phyloP scores from a whole-genome alignment of 2,329 filamentous ascomycete species.

The Colletotrichum magnum region DNA sequence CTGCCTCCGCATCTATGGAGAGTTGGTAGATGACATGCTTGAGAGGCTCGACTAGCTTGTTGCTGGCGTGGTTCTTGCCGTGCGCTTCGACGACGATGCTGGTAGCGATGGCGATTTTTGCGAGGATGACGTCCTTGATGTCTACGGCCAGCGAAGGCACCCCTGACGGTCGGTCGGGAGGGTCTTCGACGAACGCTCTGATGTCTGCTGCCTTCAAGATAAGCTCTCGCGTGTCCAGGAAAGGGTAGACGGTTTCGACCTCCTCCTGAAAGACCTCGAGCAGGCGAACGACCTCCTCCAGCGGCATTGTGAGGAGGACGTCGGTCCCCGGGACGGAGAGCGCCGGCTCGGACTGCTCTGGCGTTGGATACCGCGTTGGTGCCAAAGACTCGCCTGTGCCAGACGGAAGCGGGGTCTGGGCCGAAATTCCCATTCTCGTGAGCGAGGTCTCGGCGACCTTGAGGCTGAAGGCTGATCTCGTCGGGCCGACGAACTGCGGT shows the following conservation, averaged over 20 bases:
- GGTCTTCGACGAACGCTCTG: constrained; percentile 43
- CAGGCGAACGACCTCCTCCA: constrained; percentile 48
- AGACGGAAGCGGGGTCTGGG: constrained; percentile 6
- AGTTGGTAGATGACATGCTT: constrained; percentile 41
- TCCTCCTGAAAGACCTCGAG: constrained; percentile 56
- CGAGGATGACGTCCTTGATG: constrained; percentile 49
- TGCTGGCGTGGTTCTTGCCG: constrained; percentile 47
- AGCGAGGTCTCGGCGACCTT: constrained; percentile 52
- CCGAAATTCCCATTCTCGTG: constrained; percentile 52
- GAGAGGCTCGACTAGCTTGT: constrained; percentile 48
- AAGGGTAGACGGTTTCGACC: constrained; percentile 54
- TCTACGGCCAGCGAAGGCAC: not conserved
- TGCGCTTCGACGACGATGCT: constrained; percentile 50
- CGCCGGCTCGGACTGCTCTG: constrained; percentile 24
- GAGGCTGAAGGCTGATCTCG: constrained; percentile 52
- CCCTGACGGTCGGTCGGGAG: not conserved
- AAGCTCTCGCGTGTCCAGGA: constrained; percentile 48
- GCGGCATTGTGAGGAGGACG: constrained; percentile 22
- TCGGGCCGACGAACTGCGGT: constrained; percentile 54
- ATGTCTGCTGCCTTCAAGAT: constrained; percentile 46
- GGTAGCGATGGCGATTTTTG: constrained; percentile 51
- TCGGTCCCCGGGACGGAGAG: constrained; percentile 19
- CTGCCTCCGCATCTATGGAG: constrained; percentile 46
- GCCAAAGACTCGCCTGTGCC: constrained; percentile 45
- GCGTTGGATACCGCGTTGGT: constrained; percentile 40